Evolutionary conservation across 805 yeast genomes (phyloP).

Genomic region (Cyberlindnera petersonii): DNA sequence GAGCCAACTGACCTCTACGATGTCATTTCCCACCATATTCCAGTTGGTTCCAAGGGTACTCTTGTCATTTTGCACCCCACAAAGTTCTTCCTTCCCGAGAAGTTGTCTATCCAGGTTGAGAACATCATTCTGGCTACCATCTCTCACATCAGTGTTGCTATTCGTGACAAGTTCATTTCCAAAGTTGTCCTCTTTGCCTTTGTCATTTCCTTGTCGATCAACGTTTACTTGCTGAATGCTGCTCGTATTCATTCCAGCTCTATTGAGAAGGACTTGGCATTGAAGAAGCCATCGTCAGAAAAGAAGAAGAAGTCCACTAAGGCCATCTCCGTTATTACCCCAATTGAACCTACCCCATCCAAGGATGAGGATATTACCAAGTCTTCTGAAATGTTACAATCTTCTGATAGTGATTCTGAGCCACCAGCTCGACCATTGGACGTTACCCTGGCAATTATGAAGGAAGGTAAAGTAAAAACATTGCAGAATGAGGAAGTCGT

Average conservation of each 20-base stretch:
- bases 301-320: constrained; percentile 30
- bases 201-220: constrained; percentile 71
- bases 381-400: constrained; percentile 27
- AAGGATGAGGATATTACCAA: constrained; percentile 19
- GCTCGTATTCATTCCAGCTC: constrained; percentile 60
- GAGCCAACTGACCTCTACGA: constrained; percentile 25
- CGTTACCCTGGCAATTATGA: constrained; percentile 56
- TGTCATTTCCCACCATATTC: constrained; percentile 23
- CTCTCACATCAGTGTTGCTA: constrained; percentile 58
- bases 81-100: constrained; percentile 55
- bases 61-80: constrained; percentile 57
- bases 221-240: constrained; percentile 81
- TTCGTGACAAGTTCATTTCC: constrained; percentile 76
- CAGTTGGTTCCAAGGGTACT: constrained; percentile 44
- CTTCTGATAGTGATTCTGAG: constrained; percentile 35
- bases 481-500: constrained; percentile 73
- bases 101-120: constrained; percentile 54
- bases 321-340: constrained; percentile 30
- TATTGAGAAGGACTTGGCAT: constrained; percentile 25
- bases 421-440: constrained; percentile 50
- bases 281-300: constrained; percentile 31
- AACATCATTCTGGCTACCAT: constrained; percentile 51
- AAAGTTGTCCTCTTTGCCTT: constrained; percentile 71
- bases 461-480: constrained; percentile 65
- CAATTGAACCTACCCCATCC: constrained; percentile 9